Evolutionary conservation across 2,329 filamentous ascomycete species (phyloP).

Genomic region (Colletotrichum spinosum): DNA sequence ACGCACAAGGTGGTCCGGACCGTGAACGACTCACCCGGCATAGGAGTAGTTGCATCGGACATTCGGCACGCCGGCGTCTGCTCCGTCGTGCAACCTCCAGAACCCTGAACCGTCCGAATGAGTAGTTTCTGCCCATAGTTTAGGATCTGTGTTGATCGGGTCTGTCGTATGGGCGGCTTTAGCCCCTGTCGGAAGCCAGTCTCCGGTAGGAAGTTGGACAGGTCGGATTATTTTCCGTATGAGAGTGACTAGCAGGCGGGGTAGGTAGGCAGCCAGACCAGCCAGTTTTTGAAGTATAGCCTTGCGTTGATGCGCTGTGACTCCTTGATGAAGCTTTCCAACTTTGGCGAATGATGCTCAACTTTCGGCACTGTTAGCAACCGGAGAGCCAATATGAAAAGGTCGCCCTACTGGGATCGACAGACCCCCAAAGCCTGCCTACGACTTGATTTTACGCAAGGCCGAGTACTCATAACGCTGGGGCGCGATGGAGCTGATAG

Average conservation of each 20-base stretch:
- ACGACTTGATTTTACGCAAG: no score
- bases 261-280: not conserved
- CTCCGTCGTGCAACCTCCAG: conserved; percentile 9
- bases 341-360: not conserved
- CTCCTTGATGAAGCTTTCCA: conserved; percentile 30
- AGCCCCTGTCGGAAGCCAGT: conserved; percentile 5
- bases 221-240: conserved; percentile 17
- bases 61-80: conserved; percentile 1
- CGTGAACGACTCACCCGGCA: conserved; percentile 6
- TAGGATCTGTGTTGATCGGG: conserved; percentile 19
- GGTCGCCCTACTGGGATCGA: no score
- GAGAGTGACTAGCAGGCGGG: conserved; percentile 8
- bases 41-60: conserved; percentile 22
- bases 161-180: conserved; percentile 21
- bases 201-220: conserved; percentile 1
- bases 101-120: conserved; percentile 12
- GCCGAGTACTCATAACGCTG: no score
- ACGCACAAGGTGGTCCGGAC: no score
- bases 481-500: no score
- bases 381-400: no score
- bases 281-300: not conserved
- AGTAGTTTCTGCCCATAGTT: conserved; percentile 6
- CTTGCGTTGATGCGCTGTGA: conserved; percentile 15
- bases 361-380: no score
- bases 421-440: no score